Evolutionary conservation across 1,284 basidiomycete species (phyloP).

Genomic region (Cystobasidium pallidum): DNA sequence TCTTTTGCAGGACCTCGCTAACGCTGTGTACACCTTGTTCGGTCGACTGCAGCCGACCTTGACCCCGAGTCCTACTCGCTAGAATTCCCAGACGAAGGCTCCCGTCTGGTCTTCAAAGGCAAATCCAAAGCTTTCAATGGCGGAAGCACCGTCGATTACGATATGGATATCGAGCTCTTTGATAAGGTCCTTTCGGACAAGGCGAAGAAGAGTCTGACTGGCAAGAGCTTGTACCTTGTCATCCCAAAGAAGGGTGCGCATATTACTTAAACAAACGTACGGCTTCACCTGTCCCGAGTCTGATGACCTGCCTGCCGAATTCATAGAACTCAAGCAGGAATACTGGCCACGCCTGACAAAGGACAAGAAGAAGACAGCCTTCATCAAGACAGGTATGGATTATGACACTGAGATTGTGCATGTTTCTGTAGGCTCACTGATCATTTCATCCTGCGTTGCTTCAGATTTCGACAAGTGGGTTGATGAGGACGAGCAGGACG

Average conservation of each 20-base stretch:
- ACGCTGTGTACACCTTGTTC: conserved; percentile 3
- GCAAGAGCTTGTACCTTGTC: conserved; percentile 54
- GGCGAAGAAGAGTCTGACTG: conserved; percentile 53
- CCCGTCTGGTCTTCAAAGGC: conserved; percentile 42
- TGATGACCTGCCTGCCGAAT: not conserved
- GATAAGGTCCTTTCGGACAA: conserved; percentile 54
- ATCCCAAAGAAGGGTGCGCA: conserved; percentile 54
- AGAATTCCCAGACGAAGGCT: conserved; percentile 37
- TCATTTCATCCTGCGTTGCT: not conserved
- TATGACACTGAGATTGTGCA: not conserved
- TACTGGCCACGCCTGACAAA: conserved; percentile 57
- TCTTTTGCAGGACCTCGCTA: conserved; percentile 1
- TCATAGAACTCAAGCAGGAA: conserved; percentile 50
- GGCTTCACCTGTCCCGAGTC: not conserved
- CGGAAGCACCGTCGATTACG: conserved; percentile 48
- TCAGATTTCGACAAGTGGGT: conserved; percentile 57
- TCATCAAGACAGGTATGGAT: conserved; percentile 55
- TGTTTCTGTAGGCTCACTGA: not conserved
- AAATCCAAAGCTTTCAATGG: conserved; percentile 31
- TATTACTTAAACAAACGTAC: not conserved
- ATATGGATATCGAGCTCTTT: conserved; percentile 55
- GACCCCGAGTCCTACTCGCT: conserved; percentile 27
- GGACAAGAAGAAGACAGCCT: conserved; percentile 56
- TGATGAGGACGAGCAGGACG: conserved; percentile 56
- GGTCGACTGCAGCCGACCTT: conserved; percentile 26